A percentile compares a stretch with the other conserved stretches of the same genome.
Evolutionary conservation across 495 filamentous ascomycete genomes (phyloP).

Genomic region (Aspergillus ellipticus): DNA sequence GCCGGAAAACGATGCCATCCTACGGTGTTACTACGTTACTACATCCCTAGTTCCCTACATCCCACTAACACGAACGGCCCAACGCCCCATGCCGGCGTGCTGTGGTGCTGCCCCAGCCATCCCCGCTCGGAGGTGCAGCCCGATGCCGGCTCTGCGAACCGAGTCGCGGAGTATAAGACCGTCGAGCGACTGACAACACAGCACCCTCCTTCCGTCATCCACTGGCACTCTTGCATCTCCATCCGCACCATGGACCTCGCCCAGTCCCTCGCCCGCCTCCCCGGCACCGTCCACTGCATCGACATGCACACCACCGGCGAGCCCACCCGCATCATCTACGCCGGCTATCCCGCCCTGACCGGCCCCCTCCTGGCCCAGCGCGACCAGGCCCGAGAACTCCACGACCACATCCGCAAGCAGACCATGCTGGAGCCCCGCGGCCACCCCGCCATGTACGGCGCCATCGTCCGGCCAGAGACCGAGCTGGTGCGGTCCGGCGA

Average conservation of each 20-base stretch:
- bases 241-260: conserved; percentile 51
- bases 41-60: too few relatives aligned
- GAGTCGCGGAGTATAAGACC: too few relatives aligned
- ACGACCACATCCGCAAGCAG: conserved; percentile 26
- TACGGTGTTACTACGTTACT: too few relatives aligned
- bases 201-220: neutral
- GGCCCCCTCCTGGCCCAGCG: conserved; percentile 28
- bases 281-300: conserved; percentile 23
- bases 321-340: conserved; percentile 31
- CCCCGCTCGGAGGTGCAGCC: too few relatives aligned
- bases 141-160: too few relatives aligned
- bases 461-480: conserved; percentile 26
- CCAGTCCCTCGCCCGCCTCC: conserved; percentile 34
- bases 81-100: too few relatives aligned
- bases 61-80: too few relatives aligned
- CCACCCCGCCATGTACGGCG: conserved; percentile 33
- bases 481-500: conserved; percentile 38
- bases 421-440: conserved; percentile 34
- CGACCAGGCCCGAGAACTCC: conserved; percentile 17
- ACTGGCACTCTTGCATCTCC: neutral
- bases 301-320: conserved; percentile 37
- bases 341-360: conserved; percentile 23
- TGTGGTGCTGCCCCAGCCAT: too few relatives aligned
- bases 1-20: too few relatives aligned
- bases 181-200: neutral